phyloP scores from a whole-genome alignment of 2,329 filamentous ascomycete genomes.

The Venturia carpophila region DNA sequence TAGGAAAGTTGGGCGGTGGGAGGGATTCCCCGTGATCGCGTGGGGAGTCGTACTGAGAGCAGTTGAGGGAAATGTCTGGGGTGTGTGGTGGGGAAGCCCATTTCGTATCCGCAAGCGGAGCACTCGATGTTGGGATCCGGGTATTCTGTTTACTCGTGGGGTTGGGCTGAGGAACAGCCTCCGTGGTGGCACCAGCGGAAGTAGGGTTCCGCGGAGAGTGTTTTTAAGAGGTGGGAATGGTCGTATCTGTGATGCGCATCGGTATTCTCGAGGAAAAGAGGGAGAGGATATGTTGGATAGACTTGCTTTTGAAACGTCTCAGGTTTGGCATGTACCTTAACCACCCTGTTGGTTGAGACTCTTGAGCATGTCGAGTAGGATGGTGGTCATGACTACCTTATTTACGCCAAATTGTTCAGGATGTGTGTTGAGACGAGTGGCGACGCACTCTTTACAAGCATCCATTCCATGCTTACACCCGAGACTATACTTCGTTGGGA shows the following conservation, averaged over 20 bases:
- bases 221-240: not conserved
- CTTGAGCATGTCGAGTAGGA: not conserved
- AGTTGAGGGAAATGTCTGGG: not conserved
- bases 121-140: not conserved
- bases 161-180: not conserved
- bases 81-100: constrained; percentile 4
- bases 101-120: not conserved
- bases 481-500: not conserved
- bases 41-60: constrained; percentile 2
- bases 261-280: not conserved
- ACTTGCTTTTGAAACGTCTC: constrained; percentile 4
- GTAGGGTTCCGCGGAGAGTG: not conserved
- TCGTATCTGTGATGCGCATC: not conserved
- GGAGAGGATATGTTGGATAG: not conserved
- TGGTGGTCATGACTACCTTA: not conserved
- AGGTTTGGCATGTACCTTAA: not conserved
- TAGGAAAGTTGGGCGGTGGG: no score
- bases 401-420: not conserved
- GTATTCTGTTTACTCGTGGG: not conserved
- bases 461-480: constrained; percentile 6
- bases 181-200: constrained; percentile 11
- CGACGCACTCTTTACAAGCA: constrained; percentile 2
- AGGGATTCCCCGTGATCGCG: not conserved
- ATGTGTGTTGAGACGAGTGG: not conserved
- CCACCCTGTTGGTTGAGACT: not conserved